Conservation (phyloP, 169 alveolate species). For the Plasmodium yoelii region DNA sequence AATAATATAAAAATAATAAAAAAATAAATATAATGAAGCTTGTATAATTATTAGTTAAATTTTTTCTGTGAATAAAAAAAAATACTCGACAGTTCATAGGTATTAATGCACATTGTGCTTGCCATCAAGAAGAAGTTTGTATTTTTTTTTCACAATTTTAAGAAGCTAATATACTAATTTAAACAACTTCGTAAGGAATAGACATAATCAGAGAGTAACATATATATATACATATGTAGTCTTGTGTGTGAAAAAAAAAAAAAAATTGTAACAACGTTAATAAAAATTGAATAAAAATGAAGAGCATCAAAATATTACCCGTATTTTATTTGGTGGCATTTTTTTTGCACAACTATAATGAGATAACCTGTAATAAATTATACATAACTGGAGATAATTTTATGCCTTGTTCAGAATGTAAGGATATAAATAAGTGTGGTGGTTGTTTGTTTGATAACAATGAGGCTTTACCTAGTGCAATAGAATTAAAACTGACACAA, state of each 20-base stretch:
- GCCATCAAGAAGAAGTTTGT: too few relatives aligned
- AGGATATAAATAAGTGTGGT: conserved; percentile 18
- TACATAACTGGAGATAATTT: conserved; percentile 18
- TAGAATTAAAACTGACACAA: conserved; percentile 48
- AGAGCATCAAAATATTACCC: not conserved
- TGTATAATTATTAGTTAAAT: too few relatives aligned
- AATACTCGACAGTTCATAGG: too few relatives aligned
- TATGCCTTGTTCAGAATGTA: conserved; percentile 66
- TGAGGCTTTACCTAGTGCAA: conserved; percentile 33
- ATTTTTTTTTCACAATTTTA: too few relatives aligned
- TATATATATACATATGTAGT: conserved; percentile 1
- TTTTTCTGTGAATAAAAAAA: too few relatives aligned
- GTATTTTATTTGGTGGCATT: conserved; percentile 5
- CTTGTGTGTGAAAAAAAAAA: not conserved
- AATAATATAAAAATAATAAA: too few relatives aligned
- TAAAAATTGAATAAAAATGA: conserved; percentile 8
- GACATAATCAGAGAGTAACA: not conserved
- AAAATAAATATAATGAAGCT: too few relatives aligned
- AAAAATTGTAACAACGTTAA: not conserved
- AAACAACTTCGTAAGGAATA: too few relatives aligned
- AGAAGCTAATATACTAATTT: too few relatives aligned
- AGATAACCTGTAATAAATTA: conserved; percentile 9
- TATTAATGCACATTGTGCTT: too few relatives aligned
- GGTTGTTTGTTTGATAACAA: conserved; percentile 62
- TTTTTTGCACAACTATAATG: conserved; percentile 20